These are phyloP conservation scores for Rhodotorula sp. DNA, from an alignment of 1,284 basidiomycete species.

Conservation along the genomic window DNA sequence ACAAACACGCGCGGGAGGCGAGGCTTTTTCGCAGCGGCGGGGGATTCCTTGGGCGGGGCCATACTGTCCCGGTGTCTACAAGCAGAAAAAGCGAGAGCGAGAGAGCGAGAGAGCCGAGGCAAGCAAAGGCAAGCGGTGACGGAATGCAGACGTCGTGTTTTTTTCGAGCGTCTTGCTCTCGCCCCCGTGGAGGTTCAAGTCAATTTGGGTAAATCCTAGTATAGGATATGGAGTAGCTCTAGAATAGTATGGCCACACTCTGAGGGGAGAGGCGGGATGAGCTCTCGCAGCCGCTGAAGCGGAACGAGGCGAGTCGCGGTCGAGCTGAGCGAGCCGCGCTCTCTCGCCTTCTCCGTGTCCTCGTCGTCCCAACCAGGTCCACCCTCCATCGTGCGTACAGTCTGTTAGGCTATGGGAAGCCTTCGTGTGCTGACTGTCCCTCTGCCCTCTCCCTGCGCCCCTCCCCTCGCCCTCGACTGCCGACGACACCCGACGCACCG, in stretches of 20 bases:
- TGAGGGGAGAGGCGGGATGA: too few relatives aligned
- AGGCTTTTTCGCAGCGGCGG: neutral
- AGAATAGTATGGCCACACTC: too few relatives aligned
- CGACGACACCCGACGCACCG: neutral
- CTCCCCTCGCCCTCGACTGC: neutral
- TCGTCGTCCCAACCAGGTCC: constrained; percentile 2
- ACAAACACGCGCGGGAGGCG: constrained; percentile 15
- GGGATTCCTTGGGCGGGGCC: neutral
- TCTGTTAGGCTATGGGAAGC: too few relatives aligned
- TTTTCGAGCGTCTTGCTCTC: too few relatives aligned
- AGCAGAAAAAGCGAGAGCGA: neutral
- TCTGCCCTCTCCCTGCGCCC: neutral
- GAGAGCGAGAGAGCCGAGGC: neutral
- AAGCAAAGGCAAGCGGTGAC: neutral
- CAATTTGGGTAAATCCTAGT: too few relatives aligned
- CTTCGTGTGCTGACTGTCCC: neutral
- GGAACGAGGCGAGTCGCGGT: neutral
- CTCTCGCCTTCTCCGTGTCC: neutral
- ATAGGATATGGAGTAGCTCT: too few relatives aligned
- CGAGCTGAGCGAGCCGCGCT: neutral
- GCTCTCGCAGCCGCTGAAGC: too few relatives aligned
- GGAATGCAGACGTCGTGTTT: neutral
- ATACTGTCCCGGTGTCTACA: neutral
- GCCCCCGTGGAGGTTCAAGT: too few relatives aligned
- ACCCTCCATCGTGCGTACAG: neutral